phyloP scores from a whole-genome alignment of 352 stramenopile species.

The Phytophthora europaea region DNA sequence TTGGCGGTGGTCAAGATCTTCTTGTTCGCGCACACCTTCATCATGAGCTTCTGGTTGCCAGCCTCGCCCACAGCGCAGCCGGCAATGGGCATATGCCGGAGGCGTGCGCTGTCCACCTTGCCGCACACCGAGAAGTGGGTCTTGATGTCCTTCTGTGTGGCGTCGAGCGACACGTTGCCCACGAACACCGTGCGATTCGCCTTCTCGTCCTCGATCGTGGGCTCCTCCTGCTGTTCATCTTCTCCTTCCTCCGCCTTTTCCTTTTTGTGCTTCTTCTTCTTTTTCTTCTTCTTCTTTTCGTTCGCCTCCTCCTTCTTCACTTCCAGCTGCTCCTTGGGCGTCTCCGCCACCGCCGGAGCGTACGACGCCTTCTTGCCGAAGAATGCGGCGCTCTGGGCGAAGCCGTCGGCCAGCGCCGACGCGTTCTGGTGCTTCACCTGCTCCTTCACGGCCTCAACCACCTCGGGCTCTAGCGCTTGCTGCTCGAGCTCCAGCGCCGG shows the following conservation, averaged over 20 bases:
- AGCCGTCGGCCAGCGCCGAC: constrained; percentile 55
- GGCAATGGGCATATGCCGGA: constrained; percentile 89
- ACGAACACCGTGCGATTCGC: constrained; percentile 91
- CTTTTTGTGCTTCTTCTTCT: constrained; percentile 37
- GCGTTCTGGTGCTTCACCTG: constrained; percentile 36
- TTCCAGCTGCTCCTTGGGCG: constrained; percentile 14
- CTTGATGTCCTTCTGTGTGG: constrained; percentile 83
- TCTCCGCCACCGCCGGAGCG: constrained; percentile 23
- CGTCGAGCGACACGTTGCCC: constrained; percentile 92
- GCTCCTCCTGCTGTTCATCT: constrained; percentile 31
- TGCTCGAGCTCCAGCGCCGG: constrained; percentile 21
- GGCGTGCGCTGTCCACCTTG: constrained; percentile 86
- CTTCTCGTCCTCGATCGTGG: constrained; percentile 63
- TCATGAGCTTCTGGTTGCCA: constrained; percentile 93
- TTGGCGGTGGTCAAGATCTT: constrained; percentile 84
- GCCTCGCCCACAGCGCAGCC: constrained; percentile 86
- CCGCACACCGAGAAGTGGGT: constrained; percentile 87
- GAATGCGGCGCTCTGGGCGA: constrained; percentile 68
- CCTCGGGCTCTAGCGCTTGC: constrained; percentile 22
- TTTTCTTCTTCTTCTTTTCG: constrained; percentile 22
- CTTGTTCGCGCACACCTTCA: constrained; percentile 92
- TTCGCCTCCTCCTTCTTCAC: not conserved
- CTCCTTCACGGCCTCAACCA: constrained; percentile 30
- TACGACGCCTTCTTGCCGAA: constrained; percentile 79
- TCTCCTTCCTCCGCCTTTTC: constrained; percentile 17